phyloP scores from a whole-genome alignment of 2,329 filamentous ascomycete species.

The Botryotinia narcissicola region DNA sequence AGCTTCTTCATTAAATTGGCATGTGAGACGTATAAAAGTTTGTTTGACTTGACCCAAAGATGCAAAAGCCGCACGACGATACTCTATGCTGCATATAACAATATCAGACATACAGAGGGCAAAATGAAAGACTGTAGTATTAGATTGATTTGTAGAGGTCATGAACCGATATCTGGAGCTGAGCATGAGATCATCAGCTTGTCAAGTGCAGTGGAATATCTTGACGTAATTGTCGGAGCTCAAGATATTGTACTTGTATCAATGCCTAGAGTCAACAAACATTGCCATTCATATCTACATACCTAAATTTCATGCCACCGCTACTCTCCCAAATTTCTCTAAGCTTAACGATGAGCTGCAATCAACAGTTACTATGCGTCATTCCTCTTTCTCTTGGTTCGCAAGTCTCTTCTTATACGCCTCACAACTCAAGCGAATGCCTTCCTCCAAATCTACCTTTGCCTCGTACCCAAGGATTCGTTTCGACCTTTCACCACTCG shows the following conservation, averaged over 20 bases:
- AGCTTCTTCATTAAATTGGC: background rate
- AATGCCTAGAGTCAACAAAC: background rate
- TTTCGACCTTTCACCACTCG: constrained; percentile 7
- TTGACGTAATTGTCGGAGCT: background rate
- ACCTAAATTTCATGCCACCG: background rate
- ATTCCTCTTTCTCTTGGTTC: background rate
- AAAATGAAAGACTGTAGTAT: background rate
- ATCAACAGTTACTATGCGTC: too few relatives aligned
- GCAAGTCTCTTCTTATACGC: constrained; percentile 2
- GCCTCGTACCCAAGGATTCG: constrained; percentile 12
- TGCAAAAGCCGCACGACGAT: background rate
- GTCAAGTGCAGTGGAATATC: background rate
- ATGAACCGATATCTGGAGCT: background rate
- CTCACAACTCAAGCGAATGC: constrained; percentile 17
- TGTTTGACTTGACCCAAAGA: background rate
- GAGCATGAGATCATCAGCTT: background rate
- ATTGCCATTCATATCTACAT: background rate
- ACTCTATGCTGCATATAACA: background rate
- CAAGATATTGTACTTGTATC: background rate
- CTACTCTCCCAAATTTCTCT: background rate
- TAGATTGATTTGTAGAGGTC: background rate
- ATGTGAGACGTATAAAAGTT: background rate
- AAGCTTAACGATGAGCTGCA: background rate
- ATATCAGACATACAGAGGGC: background rate
- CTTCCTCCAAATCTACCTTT: constrained; percentile 10